A percentile compares a stretch with the other conserved stretches of the same genome.
Conservation (phyloP, 2,329 filamentous ascomycete genomes). For the Fusarium caatingaense region DNA sequence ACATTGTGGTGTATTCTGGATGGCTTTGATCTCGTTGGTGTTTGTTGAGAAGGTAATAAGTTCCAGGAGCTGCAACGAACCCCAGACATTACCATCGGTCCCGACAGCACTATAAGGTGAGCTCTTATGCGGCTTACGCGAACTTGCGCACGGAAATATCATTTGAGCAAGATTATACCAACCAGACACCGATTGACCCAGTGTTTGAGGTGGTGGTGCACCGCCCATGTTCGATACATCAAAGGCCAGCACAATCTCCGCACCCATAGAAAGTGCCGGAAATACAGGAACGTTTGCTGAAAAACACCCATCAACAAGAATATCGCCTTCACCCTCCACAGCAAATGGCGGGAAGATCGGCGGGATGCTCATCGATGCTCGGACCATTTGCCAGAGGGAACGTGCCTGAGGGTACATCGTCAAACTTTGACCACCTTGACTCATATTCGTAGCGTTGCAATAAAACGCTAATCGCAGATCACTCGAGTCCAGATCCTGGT, state of each 20-base stretch:
- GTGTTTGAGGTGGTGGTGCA: not conserved
- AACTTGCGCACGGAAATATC: not conserved
- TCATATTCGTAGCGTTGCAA: not conserved
- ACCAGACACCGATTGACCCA: not conserved
- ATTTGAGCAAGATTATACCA: not conserved
- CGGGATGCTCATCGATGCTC: not conserved
- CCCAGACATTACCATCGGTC: not conserved
- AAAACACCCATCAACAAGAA: not conserved
- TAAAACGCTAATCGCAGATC: not conserved
- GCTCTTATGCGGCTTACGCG: not conserved
- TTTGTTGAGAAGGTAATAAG: not conserved
- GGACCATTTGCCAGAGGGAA: not conserved
- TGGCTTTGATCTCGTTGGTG: not conserved
- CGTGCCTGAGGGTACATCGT: not conserved
- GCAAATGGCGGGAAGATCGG: not conserved
- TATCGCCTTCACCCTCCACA: not conserved
- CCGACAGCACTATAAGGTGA: not conserved
- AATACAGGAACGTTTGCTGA: not conserved
- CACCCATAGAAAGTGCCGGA: not conserved
- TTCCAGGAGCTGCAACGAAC: not conserved
- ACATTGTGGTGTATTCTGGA: not conserved
- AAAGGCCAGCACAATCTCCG: not conserved
- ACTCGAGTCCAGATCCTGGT: not conserved
- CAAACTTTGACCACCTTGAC: not conserved
- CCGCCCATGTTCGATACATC: not conserved